phyloP scores from a whole-genome alignment of 2,329 filamentous ascomycete genomes.

The Pseudogymnoascus sp. region DNA sequence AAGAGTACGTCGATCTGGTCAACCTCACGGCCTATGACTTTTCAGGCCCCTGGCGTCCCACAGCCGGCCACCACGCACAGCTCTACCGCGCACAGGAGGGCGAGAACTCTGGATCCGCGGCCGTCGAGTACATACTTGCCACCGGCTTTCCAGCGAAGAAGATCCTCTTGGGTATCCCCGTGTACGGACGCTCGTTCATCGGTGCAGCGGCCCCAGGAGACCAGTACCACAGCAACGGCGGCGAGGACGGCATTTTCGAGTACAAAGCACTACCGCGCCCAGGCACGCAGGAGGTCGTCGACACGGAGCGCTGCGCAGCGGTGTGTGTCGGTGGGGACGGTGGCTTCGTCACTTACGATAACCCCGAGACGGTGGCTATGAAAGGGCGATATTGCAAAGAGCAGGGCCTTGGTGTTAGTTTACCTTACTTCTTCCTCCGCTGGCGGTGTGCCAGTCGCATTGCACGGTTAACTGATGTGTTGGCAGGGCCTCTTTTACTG shows the following conservation, averaged over 20 bases:
- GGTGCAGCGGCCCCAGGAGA: conserved; percentile 57
- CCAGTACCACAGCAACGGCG: conserved; percentile 43
- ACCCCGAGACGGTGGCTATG: conserved; percentile 62
- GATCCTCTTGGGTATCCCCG: conserved; percentile 66
- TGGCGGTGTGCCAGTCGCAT: conserved; percentile 6
- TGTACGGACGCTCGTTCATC: conserved; percentile 67
- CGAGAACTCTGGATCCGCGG: conserved; percentile 56
- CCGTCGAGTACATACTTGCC: conserved; percentile 55
- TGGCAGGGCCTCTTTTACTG: conserved; percentile 70
- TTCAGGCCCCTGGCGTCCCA: conserved; percentile 58
- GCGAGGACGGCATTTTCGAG: conserved; percentile 63
- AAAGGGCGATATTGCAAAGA: conserved; percentile 68
- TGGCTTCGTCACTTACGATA: conserved; percentile 75
- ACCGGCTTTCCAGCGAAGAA: conserved; percentile 61
- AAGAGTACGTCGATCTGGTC: conserved; percentile 61
- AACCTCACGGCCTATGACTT: conserved; percentile 81
- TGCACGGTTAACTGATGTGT: conserved; percentile 10
- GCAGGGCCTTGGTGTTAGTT: conserved; percentile 52
- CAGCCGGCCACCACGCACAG: conserved; percentile 67
- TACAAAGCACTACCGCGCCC: conserved; percentile 59
- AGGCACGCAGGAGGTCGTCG: conserved; percentile 56
- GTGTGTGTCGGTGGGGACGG: conserved; percentile 65
- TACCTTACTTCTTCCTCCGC: neutral
- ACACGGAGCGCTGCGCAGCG: conserved; percentile 59
- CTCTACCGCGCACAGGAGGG: conserved; percentile 54